Conservation (phyloP, 768 basidiomycete species). For the Sporobolomyces roseus region DNA sequence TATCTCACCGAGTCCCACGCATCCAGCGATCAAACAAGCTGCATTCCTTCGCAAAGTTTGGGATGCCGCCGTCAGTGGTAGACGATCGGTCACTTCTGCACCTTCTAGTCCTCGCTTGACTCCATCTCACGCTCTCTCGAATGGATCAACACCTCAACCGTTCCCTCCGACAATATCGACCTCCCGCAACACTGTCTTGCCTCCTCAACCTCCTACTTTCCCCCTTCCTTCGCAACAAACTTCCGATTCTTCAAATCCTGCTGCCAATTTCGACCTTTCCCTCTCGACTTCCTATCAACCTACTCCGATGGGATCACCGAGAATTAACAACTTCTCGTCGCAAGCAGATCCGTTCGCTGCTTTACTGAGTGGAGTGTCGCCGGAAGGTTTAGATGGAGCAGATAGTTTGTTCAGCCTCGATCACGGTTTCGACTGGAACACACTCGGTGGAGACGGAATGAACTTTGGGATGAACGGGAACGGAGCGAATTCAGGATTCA, state of each 20-base stretch:
- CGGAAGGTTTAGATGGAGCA: constrained; percentile 17
- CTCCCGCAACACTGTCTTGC: neutral
- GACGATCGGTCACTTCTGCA: constrained; percentile 18
- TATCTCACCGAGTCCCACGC: constrained; percentile 32
- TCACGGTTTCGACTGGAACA: constrained; percentile 11
- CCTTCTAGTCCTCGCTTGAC: constrained; percentile 18
- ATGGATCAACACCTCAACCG: no score
- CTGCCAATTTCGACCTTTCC: constrained; percentile 9
- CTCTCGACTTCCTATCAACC: constrained; percentile 24
- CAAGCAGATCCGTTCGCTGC: constrained; percentile 32
- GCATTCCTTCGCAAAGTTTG: constrained; percentile 38
- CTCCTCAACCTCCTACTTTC: neutral
- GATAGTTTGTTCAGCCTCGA: constrained; percentile 28
- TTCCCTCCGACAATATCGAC: neutral
- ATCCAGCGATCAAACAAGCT: constrained; percentile 35
- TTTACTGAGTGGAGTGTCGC: constrained; percentile 19
- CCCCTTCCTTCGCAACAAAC: neutral
- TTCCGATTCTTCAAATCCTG: neutral
- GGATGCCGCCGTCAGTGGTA: constrained; percentile 35
- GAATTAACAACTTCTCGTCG: neutral
- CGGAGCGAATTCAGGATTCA: neutral
- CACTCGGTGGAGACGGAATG: neutral
- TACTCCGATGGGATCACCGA: constrained; percentile 16
- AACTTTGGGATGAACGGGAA: neutral
- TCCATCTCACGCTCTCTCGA: neutral